Conservation (phyloP, 2,329 filamentous ascomycete species). For the Fusarium pininemorale region DNA sequence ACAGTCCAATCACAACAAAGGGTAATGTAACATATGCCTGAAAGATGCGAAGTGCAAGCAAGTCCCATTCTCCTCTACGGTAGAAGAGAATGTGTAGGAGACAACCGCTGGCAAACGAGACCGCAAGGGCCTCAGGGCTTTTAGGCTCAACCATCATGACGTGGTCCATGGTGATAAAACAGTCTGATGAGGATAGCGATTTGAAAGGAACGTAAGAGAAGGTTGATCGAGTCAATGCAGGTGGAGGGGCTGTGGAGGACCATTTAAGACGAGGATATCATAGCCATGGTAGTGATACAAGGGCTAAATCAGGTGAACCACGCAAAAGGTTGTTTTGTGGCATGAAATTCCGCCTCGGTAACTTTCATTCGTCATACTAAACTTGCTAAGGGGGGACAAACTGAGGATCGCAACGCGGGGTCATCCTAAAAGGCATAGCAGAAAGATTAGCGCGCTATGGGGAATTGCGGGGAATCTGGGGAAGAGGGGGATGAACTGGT, state of each 20-base stretch:
- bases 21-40: not conserved
- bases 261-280: not conserved
- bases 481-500: not conserved
- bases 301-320: not conserved
- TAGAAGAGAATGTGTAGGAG: conserved; percentile 32
- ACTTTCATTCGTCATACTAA: not conserved
- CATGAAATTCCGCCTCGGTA: not conserved
- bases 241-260: not conserved
- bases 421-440: not conserved
- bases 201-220: not conserved
- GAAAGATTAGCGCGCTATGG: not conserved
- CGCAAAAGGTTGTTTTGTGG: not conserved
- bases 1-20: not conserved
- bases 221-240: not conserved
- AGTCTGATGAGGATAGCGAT: not conserved
- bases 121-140: not conserved
- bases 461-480: not conserved
- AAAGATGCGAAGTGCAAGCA: conserved; percentile 18
- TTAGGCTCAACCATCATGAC: not conserved
- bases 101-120: not conserved
- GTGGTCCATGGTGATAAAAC: not conserved
- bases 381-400: not conserved
- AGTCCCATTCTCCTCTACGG: conserved; percentile 43
- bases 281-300: not conserved
- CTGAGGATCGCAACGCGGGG: not conserved